These are phyloP conservation scores for Torulaspora gathmanii DNA, from an alignment of 805 yeast genomes.

Conservation along the genomic window DNA sequence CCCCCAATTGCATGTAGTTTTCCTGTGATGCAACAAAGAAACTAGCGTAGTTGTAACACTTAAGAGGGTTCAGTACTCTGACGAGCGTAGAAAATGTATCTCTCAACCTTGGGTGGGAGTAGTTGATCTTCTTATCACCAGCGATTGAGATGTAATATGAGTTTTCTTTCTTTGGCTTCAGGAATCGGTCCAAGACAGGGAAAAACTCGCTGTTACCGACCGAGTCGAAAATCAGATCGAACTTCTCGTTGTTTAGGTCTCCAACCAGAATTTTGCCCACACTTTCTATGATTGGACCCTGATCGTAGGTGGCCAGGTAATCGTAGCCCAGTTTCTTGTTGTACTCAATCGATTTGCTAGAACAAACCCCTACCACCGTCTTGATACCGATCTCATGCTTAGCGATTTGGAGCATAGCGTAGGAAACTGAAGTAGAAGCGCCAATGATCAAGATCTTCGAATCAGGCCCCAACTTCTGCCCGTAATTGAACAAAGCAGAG, in stretches of 20 bases:
- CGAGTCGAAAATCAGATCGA: slow-evolving; percentile 61
- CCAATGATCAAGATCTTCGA: slow-evolving; percentile 62
- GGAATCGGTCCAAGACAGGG: slow-evolving; percentile 38
- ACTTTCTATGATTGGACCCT: slow-evolving; percentile 38
- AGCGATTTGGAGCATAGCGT: slow-evolving; percentile 51
- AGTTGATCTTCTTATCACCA: slow-evolving; percentile 48
- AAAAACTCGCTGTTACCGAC: slow-evolving; percentile 55
- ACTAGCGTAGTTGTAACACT: slow-evolving; percentile 32
- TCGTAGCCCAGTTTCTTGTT: slow-evolving; percentile 55
- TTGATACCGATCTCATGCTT: slow-evolving; percentile 44
- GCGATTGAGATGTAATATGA: slow-evolving; percentile 49
- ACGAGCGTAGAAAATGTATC: slow-evolving; percentile 10
- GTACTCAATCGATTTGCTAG: slow-evolving; percentile 43
- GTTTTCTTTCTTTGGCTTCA: slow-evolving; percentile 45
- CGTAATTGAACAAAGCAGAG: slow-evolving; percentile 33
- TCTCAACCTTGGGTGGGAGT: slow-evolving; percentile 13
- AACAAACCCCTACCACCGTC: slow-evolving; percentile 54
- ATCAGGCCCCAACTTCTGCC: slow-evolving; percentile 38
- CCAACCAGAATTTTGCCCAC: slow-evolving; percentile 31
- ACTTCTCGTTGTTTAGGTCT: slow-evolving; percentile 40
- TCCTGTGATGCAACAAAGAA: slow-evolving; percentile 9
- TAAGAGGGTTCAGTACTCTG: slow-evolving; percentile 24
- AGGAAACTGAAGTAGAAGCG: slow-evolving; percentile 68
- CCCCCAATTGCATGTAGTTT: slow-evolving; percentile 22
- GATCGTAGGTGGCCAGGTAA: slow-evolving; percentile 52